Conservation (phyloP, 257 asterid species). For the Solanum medicagineum region DNA sequence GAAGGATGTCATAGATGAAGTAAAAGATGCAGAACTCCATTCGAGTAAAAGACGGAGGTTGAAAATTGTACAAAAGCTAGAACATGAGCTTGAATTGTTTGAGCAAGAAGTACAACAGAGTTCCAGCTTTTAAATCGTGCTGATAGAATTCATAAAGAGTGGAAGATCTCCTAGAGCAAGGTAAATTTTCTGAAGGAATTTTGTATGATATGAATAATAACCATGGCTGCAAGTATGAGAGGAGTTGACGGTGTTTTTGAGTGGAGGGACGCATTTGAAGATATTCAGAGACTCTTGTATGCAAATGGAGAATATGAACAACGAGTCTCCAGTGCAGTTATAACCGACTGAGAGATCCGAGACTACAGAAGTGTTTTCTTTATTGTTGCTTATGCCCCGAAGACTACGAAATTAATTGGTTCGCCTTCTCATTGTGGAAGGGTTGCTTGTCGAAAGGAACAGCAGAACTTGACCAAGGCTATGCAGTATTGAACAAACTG, state of each 20-base stretch:
- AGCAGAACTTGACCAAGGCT: conserved; percentile 1
- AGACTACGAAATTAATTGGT: background rate
- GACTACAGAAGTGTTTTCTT: conserved; percentile 12
- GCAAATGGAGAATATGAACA: conserved; percentile 11
- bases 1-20: background rate
- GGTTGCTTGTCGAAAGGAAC: background rate
- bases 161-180: background rate
- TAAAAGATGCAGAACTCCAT: background rate
- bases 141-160: background rate
- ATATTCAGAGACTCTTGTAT: conserved; percentile 8
- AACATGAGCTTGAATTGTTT: background rate
- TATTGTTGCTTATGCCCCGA: conserved; percentile 15
- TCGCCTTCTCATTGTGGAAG: background rate
- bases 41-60: background rate
- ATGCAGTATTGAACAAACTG: conserved; percentile 4
- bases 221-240: conserved; percentile 20
- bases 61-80: background rate
- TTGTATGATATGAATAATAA: background rate
- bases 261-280: conserved; percentile 19
- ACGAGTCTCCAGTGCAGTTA: background rate
- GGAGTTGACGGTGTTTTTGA: conserved; percentile 13
- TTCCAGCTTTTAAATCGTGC: background rate
- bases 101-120: background rate
- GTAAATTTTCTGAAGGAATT: background rate
- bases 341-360: background rate